Conservation (phyloP, 1,284 basidiomycete species). For the Exobasidium cylindrosporum region DNA sequence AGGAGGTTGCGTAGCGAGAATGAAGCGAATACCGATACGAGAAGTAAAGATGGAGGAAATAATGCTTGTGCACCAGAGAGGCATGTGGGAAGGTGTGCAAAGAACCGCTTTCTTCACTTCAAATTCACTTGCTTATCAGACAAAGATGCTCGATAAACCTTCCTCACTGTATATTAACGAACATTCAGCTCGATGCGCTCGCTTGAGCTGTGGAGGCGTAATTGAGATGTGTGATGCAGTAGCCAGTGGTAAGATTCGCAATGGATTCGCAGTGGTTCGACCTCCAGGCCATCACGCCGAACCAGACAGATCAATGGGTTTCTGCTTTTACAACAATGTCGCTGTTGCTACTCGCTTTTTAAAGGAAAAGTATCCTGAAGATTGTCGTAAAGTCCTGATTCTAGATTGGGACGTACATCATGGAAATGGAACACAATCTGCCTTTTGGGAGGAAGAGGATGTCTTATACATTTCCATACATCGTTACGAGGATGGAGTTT, state of each 20-base stretch:
- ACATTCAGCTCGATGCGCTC: slow-evolving; percentile 77
- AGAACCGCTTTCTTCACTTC: slow-evolving; percentile 61
- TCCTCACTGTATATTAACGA: slow-evolving; percentile 84
- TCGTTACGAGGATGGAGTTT: slow-evolving; percentile 75
- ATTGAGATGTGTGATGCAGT: slow-evolving; percentile 87
- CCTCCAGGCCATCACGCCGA: slow-evolving; percentile 99
- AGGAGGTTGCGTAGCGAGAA: slow-evolving; percentile 66
- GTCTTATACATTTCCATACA: slow-evolving; percentile 96
- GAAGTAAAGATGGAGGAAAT: slow-evolving; percentile 74
- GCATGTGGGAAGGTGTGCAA: slow-evolving; percentile 85
- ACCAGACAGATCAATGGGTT: slow-evolving; percentile 95
- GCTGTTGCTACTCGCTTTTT: slow-evolving; percentile 71
- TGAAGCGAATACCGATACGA: slow-evolving; percentile 75
- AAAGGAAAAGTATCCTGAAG: slow-evolving; percentile 64
- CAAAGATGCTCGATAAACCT: slow-evolving; percentile 70
- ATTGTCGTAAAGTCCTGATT: slow-evolving; percentile 72
- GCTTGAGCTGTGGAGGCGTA: slow-evolving; percentile 87
- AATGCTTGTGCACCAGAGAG: slow-evolving; percentile 80
- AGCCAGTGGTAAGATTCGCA: slow-evolving; percentile 74
- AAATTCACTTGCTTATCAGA: slow-evolving; percentile 59
- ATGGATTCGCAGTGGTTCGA: slow-evolving; percentile 89
- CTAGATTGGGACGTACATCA: slow-evolving; percentile 99
- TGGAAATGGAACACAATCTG: slow-evolving; percentile 93
- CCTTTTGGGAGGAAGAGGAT: slow-evolving; percentile 84
- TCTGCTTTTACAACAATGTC: slow-evolving; percentile 99